phyloP scores from a whole-genome alignment of 371 early-diverging fungal genomes.

The Apophysomyces elegans region DNA sequence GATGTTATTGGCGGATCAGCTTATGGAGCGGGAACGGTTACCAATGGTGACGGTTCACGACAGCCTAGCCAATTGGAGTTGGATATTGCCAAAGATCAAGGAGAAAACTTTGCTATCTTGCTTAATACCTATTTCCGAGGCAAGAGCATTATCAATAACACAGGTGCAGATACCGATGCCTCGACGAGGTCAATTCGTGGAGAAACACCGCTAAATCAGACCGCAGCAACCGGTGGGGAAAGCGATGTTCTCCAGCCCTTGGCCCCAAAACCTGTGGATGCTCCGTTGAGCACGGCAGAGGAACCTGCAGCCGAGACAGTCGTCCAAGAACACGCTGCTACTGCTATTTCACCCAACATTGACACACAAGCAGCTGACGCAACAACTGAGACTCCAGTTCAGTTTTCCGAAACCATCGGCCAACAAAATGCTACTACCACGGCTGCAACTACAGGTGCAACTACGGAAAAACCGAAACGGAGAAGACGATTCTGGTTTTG shows the following conservation, averaged over 20 bases:
- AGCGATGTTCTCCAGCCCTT: neutral
- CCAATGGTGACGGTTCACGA: conserved; percentile 72
- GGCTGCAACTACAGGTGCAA: neutral
- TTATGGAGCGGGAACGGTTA: conserved; percentile 80
- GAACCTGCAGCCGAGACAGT: conserved; percentile 1
- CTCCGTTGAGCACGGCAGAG: conserved; percentile 11
- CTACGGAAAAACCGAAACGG: neutral
- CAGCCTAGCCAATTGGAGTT: conserved; percentile 68
- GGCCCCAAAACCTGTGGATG: conserved; percentile 4
- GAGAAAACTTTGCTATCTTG: conserved; percentile 65
- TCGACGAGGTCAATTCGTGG: neutral
- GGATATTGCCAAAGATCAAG: conserved; percentile 69
- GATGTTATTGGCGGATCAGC: conserved; percentile 70
- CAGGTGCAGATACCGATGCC: neutral
- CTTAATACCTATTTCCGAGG: conserved; percentile 37
- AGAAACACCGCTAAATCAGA: neutral
- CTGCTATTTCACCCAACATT: neutral
- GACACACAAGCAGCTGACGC: neutral
- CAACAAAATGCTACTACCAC: neutral
- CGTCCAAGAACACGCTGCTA: neutral
- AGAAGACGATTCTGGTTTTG: conserved; percentile 19
- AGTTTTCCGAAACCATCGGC: neutral
- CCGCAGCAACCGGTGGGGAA: neutral
- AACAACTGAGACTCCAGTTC: conserved; percentile 11
- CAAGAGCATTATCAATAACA: neutral